These are phyloP conservation scores for Pseudonitzschia multiseries DNA, from an alignment of 108 stramenopile genomes.

Conservation along the genomic window DNA sequence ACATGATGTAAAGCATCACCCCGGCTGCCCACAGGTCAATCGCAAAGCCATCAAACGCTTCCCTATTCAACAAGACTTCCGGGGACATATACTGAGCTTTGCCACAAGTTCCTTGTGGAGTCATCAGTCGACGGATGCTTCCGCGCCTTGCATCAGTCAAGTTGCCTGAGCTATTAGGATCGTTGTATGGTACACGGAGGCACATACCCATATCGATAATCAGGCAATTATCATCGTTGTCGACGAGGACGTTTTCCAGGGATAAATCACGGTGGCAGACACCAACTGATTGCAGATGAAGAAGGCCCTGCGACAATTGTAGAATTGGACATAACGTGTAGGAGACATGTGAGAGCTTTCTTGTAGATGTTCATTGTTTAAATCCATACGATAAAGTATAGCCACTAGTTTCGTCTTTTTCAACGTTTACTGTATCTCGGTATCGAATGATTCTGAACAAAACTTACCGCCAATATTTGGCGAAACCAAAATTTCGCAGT, in stretches of 20 bases:
- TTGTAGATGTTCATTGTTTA: background rate
- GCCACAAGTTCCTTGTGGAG: conserved; percentile 87
- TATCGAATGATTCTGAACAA: background rate
- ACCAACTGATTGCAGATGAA: conserved; percentile 80
- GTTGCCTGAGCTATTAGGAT: conserved; percentile 34
- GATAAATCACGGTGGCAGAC: conserved; percentile 92
- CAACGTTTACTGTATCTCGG: background rate
- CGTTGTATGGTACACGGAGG: conserved; percentile 85
- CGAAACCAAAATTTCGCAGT: conserved; percentile 88
- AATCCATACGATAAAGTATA: background rate
- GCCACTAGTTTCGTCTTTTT: background rate
- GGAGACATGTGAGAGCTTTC: background rate
- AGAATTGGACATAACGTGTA: background rate
- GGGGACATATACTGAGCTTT: conserved; percentile 97
- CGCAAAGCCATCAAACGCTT: conserved; percentile 88
- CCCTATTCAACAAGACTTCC: conserved; percentile 75
- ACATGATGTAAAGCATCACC: conserved; percentile 93
- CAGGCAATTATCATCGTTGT: conserved; percentile 67
- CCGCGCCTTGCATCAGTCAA: conserved; percentile 62
- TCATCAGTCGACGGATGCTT: conserved; percentile 64
- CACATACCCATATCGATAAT: conserved; percentile 98
- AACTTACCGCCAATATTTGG: conserved; percentile 76
- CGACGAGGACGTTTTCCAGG: conserved; percentile 88
- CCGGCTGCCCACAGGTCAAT: conserved; percentile 95
- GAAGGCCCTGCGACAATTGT: conserved; percentile 57